phyloP scores from a whole-genome alignment of 192 early-diverging fungal species.

The Piromyces sp. region DNA sequence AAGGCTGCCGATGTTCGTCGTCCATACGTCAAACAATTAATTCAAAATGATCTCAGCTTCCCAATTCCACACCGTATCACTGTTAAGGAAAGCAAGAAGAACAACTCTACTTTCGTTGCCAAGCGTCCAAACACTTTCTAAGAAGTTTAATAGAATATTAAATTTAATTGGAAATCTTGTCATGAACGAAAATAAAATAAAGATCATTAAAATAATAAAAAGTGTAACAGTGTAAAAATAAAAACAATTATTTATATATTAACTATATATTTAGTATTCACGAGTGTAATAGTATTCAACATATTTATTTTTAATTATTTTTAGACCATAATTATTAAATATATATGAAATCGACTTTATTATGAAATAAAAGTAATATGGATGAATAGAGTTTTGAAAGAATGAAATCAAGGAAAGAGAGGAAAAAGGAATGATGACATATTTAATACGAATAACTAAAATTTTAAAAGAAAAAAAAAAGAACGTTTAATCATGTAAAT shows the following conservation, averaged over 20 bases:
- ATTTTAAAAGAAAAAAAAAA: too few relatives aligned
- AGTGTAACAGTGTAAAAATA: background rate
- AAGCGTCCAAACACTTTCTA: slow-evolving; percentile 80
- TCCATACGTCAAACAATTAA: slow-evolving; percentile 93
- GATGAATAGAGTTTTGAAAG: too few relatives aligned
- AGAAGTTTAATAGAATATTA: background rate
- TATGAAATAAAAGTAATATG: too few relatives aligned
- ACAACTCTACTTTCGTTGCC: slow-evolving; percentile 70
- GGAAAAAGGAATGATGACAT: too few relatives aligned
- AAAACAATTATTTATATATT: background rate
- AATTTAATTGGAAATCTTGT: background rate
- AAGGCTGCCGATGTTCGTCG: slow-evolving; percentile 79
- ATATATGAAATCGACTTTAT: too few relatives aligned
- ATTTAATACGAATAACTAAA: too few relatives aligned
- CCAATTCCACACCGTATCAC: slow-evolving; percentile 92
- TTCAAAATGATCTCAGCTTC: slow-evolving; percentile 70
- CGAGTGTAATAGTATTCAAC: too few relatives aligned
- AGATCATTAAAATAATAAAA: background rate
- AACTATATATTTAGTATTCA: too few relatives aligned
- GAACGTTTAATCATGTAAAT: too few relatives aligned
- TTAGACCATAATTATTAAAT: too few relatives aligned
- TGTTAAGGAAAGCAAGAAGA: slow-evolving; percentile 63
- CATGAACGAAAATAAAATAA: background rate
- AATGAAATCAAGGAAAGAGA: too few relatives aligned
- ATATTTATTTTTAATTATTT: too few relatives aligned